Base-by-base conservation (phyloP, 1,139 yeast genomes). In the Petasospora fabianii region DNA sequence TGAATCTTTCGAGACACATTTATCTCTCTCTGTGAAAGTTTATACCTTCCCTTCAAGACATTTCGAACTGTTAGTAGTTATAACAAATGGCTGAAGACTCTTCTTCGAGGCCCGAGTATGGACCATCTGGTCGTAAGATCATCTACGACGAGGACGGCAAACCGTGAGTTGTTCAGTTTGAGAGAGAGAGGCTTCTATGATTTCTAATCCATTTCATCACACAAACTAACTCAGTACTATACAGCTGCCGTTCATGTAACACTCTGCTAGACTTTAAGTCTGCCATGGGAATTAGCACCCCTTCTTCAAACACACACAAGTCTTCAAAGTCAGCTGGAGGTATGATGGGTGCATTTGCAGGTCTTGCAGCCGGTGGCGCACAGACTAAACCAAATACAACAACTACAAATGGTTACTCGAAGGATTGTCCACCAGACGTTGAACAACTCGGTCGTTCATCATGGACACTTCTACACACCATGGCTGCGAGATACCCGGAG, bases 381-480 rank as follows among this genome's bases (percentile, higher is more conserved):
- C n/a, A n/a, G n/a, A 42, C 56, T 20, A 34, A 49, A 18, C 42
- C 50, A 16, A 44, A 49, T 6, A 37, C 47, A 4, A 35, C 43
- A n/a, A 44, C 48, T n/a, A 39, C 50, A 10, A 18, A 34, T 7
- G 43, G 40, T 5, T 65, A 67, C 37, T 49, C 68, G 5, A 68
- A 68, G 36, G 81, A 75, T 30, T 80, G 85, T 46, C 98, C 98
- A 1, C 92, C 97, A 0, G 97, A 88, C 63, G 94, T 84, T 10
- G 83, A 74, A 38, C 71, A 73, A 45, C 64, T 92, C 7, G 99
- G 99, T 1, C 70, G 80, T 39, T 77, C 95, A 0, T 80, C 97
- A 4, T 92, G 99, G 99, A 87, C 96, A 1, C 71, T 92, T 33
- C 68, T 92, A 32, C 99, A 92, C 55, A 74, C 95, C 0, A 74